Base-by-base conservation (phyloP, 2,329 filamentous ascomycete species). In the Chaetomiaceae sp. region DNA sequence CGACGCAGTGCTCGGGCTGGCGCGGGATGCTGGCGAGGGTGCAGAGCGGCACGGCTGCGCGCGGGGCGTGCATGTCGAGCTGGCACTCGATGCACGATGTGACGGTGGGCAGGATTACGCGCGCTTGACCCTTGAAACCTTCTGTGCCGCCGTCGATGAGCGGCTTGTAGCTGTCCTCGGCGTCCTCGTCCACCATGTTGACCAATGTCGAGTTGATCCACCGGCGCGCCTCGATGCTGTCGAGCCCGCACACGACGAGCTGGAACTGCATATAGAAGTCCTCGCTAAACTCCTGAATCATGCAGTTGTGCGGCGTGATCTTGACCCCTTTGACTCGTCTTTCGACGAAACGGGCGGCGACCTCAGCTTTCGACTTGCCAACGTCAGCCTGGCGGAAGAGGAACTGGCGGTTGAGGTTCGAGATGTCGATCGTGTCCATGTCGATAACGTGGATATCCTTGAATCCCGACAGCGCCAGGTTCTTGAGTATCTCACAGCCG, bases 351-450 rank as follows among this genome's bases (percentile, higher is more conserved):
- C 78, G 78, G 8, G 93, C 93, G 3, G 93, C 93, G 35, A 95
- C 87, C 62, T 93, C 88, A 40, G 94, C 93, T 69, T 98, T 98
- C 57, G 78, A 87, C 60, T 88, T 91, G 30, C 94, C 93, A 22
- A 98, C 91, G 64, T 98, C 93, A 50, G 81, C 74, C 58, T 90
- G 79, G 18, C 93, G 87, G 68, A 98, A 98, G 49, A 98, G 80
- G 62, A 98, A 98, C 61, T 98, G 93, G 34, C 93, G 85, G 68
- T 98, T 98, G 18, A 98, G 77, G 65, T 98, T 98, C 41, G 90
- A 96, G 50, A 98, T 91, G 62, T 98, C 93, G 65, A 98, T 98
- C 1, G 91, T 98, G 67, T 98, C 89, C 93, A 98, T 98, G 69
- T 98, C 93, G 59, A 98, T 97, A 49, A 98, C 93, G 71, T 98